A percentile compares a stretch with the other conserved stretches of the same genome.
These are phyloP conservation scores for Russula sp. DNA, from an alignment of 768 basidiomycete genomes.

Conservation along the genomic window DNA sequence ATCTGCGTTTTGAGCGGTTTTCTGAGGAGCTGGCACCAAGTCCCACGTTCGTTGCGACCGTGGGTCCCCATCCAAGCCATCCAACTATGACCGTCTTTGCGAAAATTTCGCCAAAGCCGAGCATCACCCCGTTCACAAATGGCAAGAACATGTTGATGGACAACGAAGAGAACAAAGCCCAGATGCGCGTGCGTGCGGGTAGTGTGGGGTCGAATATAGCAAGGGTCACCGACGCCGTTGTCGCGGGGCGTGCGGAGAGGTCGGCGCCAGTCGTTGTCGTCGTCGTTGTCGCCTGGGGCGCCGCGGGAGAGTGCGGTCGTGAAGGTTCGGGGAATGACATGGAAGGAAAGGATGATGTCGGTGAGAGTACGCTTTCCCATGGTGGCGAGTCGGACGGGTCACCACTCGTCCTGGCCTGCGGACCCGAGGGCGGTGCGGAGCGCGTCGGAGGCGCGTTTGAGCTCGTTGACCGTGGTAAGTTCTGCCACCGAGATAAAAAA, in stretches of 20 bases:
- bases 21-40: slow-evolving; percentile 12
- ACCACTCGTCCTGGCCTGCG: slow-evolving; percentile 19
- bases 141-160: slow-evolving; percentile 84
- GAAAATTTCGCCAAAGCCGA: slow-evolving; percentile 94
- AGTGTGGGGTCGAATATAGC: slow-evolving; percentile 69
- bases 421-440: slow-evolving; percentile 8
- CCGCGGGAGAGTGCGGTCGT: slow-evolving; percentile 44
- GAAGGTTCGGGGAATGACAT: slow-evolving; percentile 67
- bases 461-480: neutral
- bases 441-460: neutral
- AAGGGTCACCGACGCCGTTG: slow-evolving; percentile 48
- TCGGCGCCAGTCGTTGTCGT: slow-evolving; percentile 4
- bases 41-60: slow-evolving; percentile 33
- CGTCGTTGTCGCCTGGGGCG: slow-evolving; percentile 25
- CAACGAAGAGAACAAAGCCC: slow-evolving; percentile 67
- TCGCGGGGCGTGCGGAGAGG: slow-evolving; percentile 2
- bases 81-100: slow-evolving; percentile 70
- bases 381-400: slow-evolving; percentile 38
- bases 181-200: slow-evolving; percentile 61
- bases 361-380: slow-evolving; percentile 67
- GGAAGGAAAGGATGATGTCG: slow-evolving; percentile 68
- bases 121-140: slow-evolving; percentile 93
- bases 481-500: too few species aligned
- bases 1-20: neutral
- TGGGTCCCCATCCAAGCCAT: slow-evolving; percentile 47